These are phyloP conservation scores for Phellopilus nigrolimitatus DNA, from an alignment of 1,284 basidiomycete genomes.

Conservation along the genomic window DNA sequence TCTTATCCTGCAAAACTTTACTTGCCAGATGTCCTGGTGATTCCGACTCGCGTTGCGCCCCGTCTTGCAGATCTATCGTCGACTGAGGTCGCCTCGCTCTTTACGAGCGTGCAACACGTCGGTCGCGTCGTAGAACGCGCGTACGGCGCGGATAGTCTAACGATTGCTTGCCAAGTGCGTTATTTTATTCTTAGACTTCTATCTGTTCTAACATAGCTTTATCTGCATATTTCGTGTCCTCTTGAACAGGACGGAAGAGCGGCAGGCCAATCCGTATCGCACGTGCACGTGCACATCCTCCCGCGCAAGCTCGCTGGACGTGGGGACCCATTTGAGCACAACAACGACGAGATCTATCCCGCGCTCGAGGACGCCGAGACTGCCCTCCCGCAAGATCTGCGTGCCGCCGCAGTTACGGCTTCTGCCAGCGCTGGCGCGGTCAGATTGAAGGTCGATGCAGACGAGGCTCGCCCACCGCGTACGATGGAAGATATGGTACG, in stretches of 20 bases:
- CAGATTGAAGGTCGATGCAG: constrained; percentile 57
- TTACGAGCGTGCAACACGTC: constrained; percentile 70
- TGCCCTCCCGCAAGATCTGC: constrained; percentile 39
- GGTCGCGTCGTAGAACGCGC: constrained; percentile 63
- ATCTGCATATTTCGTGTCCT: too few relatives aligned
- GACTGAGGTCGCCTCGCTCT: constrained; percentile 73
- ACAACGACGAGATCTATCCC: constrained; percentile 79
- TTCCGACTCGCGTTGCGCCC: constrained; percentile 72
- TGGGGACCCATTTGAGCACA: constrained; percentile 60
- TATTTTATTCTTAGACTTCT: constrained; percentile 11
- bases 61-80: constrained; percentile 70
- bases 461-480: constrained; percentile 66
- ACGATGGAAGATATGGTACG: constrained; percentile 69
- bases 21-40: constrained; percentile 77
- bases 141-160: constrained; percentile 73
- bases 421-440: constrained; percentile 20
- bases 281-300: constrained; percentile 88
- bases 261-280: constrained; percentile 83
- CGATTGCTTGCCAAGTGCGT: constrained; percentile 76
- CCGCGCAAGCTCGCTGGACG: constrained; percentile 58
- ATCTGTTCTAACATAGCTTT: too few relatives aligned
- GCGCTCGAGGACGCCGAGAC: constrained; percentile 66
- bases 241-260: constrained; percentile 86
- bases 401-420: too few relatives aligned
- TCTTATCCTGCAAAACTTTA: constrained; percentile 7